Base-by-base conservation (phyloP, 371 early-diverging fungal species). In the Parasitella parasitica region DNA sequence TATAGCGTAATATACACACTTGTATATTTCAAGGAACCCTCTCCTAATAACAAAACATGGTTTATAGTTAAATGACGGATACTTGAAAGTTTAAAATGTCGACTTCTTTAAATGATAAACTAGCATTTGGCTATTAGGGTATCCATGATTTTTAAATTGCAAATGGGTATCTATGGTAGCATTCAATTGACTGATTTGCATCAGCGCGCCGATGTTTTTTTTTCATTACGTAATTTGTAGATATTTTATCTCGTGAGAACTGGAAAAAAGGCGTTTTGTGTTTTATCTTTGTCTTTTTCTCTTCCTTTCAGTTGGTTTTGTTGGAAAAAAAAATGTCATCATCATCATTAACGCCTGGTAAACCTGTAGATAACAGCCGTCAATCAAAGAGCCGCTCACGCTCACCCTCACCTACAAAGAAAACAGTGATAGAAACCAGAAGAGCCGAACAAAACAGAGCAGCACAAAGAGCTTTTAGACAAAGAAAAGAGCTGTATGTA, bases 391-490 rank as follows among this genome's bases (percentile, higher is more conserved):
- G 38, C 12, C 53, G 36, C 18, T 54, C 54, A 22, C 64, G 59
- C 13, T 66, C 61, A 5, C 57, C 54, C 28, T 59, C 63, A 22
- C 64, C 69, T 13, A 27, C 56, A 16, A 65, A 59, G 55, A 62
- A 70, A 37, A 63, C 58, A 16, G 53, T 60, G 18, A 66, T 58
- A 54, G 66, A 66, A 59, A 63, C 43, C 0, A 75, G 77, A 54
- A 83, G 89, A 52, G 84, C 85, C 12, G 84, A 80, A 20, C 89
- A 90, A 60, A 90, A 89, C 61, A 70, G 90, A 38, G 87, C 84
- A 12, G 89, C 89, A 3, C 90, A 90, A 67, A 76, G 87, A 35
- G 87, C 88, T 1, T 90, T 89, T 65, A 82, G 91, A 41, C 86
- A 88, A 67, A 77, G 91, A n/a, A 90, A 88, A 59, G 87, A 87